Evolutionary conservation across 2,329 filamentous ascomycete genomes (phyloP).

Genomic region (Aureobasidium melanogenum): DNA sequence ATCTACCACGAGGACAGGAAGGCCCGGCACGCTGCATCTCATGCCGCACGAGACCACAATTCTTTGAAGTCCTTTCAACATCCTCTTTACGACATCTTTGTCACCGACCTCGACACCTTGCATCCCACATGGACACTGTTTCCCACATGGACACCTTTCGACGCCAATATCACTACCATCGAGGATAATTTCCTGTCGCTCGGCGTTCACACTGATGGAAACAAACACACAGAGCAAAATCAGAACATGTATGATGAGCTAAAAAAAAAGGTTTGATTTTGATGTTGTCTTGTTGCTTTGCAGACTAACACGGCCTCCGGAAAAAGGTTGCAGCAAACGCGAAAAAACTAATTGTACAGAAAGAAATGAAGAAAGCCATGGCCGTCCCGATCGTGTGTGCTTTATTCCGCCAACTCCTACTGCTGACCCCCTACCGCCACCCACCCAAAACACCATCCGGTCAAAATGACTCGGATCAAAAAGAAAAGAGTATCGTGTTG

Average conservation of each 20-base stretch:
- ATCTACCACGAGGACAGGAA: background rate
- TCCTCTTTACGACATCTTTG: background rate
- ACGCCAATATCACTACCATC: background rate
- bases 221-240: no score
- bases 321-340: background rate
- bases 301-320: background rate
- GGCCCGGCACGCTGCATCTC: background rate
- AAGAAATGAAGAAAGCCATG: background rate
- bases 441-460: background rate
- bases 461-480: background rate
- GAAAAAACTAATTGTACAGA: background rate
- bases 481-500: background rate
- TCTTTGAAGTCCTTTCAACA: background rate
- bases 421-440: background rate
- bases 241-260: background rate
- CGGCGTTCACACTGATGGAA: background rate
- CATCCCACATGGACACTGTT: background rate
- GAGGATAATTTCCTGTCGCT: background rate
- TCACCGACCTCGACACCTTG: background rate
- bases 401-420: background rate
- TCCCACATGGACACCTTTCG: no score
- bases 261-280: background rate
- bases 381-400: background rate
- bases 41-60: no score
- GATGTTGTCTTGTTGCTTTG: constrained; percentile 1